Conservation (phyloP, 2,329 filamentous ascomycete genomes). For the Beauveria caledonica region DNA sequence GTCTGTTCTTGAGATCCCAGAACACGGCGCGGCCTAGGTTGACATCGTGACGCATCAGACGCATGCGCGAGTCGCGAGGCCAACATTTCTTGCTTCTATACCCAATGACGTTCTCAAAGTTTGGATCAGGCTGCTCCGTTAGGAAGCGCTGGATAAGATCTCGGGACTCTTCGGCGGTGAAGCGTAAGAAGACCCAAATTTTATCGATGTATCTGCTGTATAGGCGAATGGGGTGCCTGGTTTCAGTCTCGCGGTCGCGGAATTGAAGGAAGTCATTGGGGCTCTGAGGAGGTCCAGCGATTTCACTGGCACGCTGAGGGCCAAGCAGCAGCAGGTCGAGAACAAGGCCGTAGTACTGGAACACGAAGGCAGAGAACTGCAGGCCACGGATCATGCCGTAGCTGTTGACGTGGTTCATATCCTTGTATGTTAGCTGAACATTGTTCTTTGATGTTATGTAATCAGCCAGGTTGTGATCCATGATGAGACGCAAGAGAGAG, state of each 20-base stretch:
- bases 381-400: constrained; percentile 97
- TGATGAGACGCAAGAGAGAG: constrained; percentile 84
- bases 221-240: constrained; percentile 88
- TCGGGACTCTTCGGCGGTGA: constrained; percentile 85
- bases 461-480: constrained; percentile 98
- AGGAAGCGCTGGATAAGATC: constrained; percentile 96
- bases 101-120: constrained; percentile 98
- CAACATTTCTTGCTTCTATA: constrained; percentile 99
- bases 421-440: constrained; percentile 97
- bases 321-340: constrained; percentile 88
- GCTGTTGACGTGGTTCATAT: constrained; percentile 99
- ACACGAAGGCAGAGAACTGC: constrained; percentile 97
- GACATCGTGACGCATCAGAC: constrained; percentile 96
- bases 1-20: constrained; percentile 96
- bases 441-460: constrained; percentile 99
- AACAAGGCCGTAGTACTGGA: constrained; percentile 96
- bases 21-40: constrained; percentile 96
- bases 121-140: constrained; percentile 95
- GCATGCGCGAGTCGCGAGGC: constrained; percentile 96
- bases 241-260: constrained; percentile 85
- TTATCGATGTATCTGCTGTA: constrained; percentile 97
- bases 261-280: constrained; percentile 98
- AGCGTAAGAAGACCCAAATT: constrained; percentile 96
- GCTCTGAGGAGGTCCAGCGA: constrained; percentile 85
- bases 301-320: constrained; percentile 92